Conservation (phyloP, 2,329 filamentous ascomycete genomes). For the Calycina herbarum region DNA sequence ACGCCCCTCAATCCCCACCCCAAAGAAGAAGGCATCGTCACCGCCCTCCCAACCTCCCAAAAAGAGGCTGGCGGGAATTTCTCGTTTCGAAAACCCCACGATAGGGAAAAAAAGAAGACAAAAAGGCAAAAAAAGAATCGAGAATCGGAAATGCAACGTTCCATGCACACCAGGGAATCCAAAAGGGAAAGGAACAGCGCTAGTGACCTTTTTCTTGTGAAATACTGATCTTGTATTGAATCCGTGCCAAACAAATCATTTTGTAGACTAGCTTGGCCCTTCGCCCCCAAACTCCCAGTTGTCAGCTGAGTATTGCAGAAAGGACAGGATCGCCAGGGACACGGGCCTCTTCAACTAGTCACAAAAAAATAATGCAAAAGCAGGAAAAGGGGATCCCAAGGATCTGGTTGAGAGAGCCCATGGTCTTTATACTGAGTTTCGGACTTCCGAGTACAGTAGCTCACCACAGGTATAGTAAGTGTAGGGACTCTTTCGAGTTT, state of each 20-base stretch:
- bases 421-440: slow-evolving; percentile 10
- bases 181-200: not conserved
- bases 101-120: not conserved
- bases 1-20: not conserved
- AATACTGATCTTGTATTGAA: not conserved
- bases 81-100: not conserved
- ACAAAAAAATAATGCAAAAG: not conserved
- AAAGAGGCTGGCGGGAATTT: slow-evolving; percentile 30
- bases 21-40: slow-evolving; percentile 53
- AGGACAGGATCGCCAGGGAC: slow-evolving; percentile 2
- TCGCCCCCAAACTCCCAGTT: not conserved
- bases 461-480: not conserved
- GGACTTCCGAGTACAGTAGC: not conserved
- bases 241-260: not conserved
- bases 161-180: not conserved
- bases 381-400: slow-evolving; percentile 3
- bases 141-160: slow-evolving; percentile 13
- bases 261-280: slow-evolving; percentile 5
- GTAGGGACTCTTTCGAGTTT: not conserved
- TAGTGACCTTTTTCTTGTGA: not conserved
- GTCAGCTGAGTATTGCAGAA: slow-evolving; percentile 2
- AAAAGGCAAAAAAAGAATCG: not conserved
- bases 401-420: slow-evolving; percentile 7
- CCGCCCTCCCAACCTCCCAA: slow-evolving; percentile 54
- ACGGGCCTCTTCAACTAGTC: not conserved